Evolutionary conservation across 257 asterid species (phyloP), one percentile per base, ranked within the genome.

Genomic region (Nicotiana obtusifolia): DNA sequence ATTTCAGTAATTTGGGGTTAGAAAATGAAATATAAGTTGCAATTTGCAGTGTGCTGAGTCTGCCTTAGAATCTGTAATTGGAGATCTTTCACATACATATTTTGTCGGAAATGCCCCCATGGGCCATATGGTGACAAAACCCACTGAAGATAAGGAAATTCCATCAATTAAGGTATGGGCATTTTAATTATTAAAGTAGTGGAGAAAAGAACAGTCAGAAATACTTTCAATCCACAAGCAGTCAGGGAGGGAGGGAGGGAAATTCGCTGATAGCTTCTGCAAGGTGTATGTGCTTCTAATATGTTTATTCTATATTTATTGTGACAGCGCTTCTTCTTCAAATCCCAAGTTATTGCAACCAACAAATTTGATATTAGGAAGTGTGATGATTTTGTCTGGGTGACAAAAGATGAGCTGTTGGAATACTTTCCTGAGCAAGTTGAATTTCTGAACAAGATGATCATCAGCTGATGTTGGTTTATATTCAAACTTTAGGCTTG

Each of bases 51-150:
- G 99, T 81, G 98, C 99, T 11, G 97, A 95, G 88, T 89, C 93
- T 83, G 99, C 99, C 16, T 84, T 93, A 84, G 14, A 91, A 78
- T 91, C 95, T 77, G 95, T 92, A 82, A 87, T 95, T 66, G 98
- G 98, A 82, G 95, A 93, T 84, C 95, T 95, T 65, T 86, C 92
- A 41, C 90, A 90, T 81, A 89, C 95, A 81, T 91, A 91, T 87
- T 95, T 95, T 61, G 95, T 94, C 28, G 98, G 99, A 85, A 95
- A 93, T 82, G 95, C 97, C 80, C 99, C 99, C 19, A 92, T 94
- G 92, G 98, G 97, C 69, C 97, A 91, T 83, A 75, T 87, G 84
- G 83, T 80, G 76, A 2, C 85, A 68, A 90, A 83, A 41, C 88
- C 93, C 62, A 47, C 87, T 0, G 94, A 90, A 66, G 83, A 80